Conservation (phyloP, 2,329 filamentous ascomycete species). For the Microdochium nivale region DNA sequence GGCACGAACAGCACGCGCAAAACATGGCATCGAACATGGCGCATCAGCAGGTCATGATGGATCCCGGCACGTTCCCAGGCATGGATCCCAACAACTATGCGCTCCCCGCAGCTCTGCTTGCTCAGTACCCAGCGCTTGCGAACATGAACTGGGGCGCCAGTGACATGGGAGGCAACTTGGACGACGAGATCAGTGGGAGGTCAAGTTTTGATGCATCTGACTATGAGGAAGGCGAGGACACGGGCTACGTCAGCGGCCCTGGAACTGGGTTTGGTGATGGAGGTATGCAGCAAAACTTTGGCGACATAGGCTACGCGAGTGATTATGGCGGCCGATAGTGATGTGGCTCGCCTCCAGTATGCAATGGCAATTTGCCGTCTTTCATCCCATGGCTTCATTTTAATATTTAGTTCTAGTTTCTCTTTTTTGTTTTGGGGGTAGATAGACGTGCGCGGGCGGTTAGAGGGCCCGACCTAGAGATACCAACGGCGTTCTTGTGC, state of each 20-base stretch:
- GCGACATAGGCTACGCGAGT: conserved; percentile 44
- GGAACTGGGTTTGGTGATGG: conserved; percentile 52
- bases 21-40: conserved; percentile 49
- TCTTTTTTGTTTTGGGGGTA: not conserved
- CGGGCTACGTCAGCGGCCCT: conserved; percentile 56
- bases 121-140: conserved; percentile 89
- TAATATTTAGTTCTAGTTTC: not conserved
- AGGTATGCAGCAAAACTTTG: conserved; percentile 44
- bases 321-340: conserved; percentile 38
- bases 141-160: conserved; percentile 70
- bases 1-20: conserved; percentile 65
- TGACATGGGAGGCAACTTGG: conserved; percentile 57
- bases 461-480: not conserved
- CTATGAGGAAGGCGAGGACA: conserved; percentile 65
- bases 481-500: not conserved
- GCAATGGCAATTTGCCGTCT: too few relatives aligned
- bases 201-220: conserved; percentile 79
- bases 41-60: conserved; percentile 29
- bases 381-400: too few relatives aligned
- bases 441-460: not conserved
- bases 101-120: conserved; percentile 79
- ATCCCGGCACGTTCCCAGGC: conserved; percentile 46
- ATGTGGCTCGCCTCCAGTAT: not conserved
- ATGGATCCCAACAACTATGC: conserved; percentile 56
- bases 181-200: conserved; percentile 69